These are phyloP conservation scores for Poa annua DNA, from an alignment of 176 grass and related monocot genomes.

Conservation along the genomic window DNA sequence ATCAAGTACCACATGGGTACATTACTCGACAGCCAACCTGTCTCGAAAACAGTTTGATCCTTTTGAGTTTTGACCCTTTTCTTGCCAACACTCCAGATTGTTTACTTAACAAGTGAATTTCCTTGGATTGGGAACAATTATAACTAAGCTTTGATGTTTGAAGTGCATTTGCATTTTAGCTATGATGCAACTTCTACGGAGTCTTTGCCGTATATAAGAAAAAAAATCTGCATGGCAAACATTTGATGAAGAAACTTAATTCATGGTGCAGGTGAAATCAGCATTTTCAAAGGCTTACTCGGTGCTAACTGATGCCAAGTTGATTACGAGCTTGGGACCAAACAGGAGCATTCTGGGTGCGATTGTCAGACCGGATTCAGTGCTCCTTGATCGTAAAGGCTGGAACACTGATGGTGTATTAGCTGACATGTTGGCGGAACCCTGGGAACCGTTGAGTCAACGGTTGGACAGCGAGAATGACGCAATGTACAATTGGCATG, in stretches of 20 bases:
- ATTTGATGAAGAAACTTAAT: conserved; percentile 13
- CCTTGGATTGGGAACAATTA: background rate
- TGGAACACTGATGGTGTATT: conserved; percentile 49
- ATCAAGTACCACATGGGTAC: background rate
- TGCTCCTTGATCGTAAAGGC: conserved; percentile 87
- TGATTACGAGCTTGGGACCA: conserved; percentile 64
- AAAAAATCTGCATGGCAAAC: background rate
- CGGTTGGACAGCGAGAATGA: conserved; percentile 62
- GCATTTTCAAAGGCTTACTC: conserved; percentile 91
- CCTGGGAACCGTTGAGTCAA: conserved; percentile 54
- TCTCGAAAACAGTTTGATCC: background rate
- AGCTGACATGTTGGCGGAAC: conserved; percentile 60
- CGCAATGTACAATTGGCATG: conserved; percentile 77
- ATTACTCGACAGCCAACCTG: conserved; percentile 9
- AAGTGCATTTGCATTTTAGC: conserved; percentile 6
- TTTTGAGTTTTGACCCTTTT: background rate
- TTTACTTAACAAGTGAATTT: conserved; percentile 3
- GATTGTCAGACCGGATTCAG: conserved; percentile 83
- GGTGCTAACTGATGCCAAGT: conserved; percentile 68
- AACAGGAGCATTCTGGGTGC: conserved; percentile 84
- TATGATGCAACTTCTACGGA: background rate
- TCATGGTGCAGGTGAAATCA: conserved; percentile 77
- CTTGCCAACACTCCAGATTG: conserved; percentile 1
- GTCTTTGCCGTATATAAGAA: conserved; percentile 4
- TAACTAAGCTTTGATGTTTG: conserved; percentile 14